Evolutionary conservation across 768 basidiomycete genomes (phyloP), one percentile per base, ranked within the genome.

Genomic region (Amanita molliuscula): DNA sequence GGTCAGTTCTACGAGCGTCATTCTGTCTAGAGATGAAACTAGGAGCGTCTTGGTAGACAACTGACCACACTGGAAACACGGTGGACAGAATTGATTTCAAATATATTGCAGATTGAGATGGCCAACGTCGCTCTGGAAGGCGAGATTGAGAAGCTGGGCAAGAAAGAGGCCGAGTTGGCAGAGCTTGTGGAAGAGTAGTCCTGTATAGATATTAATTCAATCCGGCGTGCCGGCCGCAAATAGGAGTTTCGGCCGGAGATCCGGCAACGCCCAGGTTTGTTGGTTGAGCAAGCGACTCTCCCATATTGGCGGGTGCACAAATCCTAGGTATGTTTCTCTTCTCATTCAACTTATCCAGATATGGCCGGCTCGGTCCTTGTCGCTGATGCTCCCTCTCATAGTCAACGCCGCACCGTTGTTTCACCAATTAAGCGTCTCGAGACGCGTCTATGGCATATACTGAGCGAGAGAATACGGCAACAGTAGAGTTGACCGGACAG

Each of bases 61-160:
- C 69, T 98, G 52, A 86, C 80, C 25, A 70, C 79, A 7, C 68
- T 96, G 52, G 93, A 97, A 66, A 85, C 79, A 33, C 76, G 83
- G 54, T 98, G 94, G 94, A 94, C 90, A 18, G 89, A 93, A 66
- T 72, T 97, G 42, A 83, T 98, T 50, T 92, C 90, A 48, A 85
- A 68, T 59, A 86, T 94, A 40, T 68, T 97, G 52, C 94, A 97
- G 67, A 86, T 96, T 55, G 94, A 96, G 73, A 82, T 98, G 81
- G 95, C 93, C 15, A 94, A 92, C 62, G 76, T 83, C 36, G 90
- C 91, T 23, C 65, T 96, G 63, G 91, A 93, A 57, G 81, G 72
- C 4, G 91, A 96, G 59, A 73, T 96, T 43, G 77, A 75, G 41
- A 67, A 73, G 34, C 65, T 89, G 47, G 72, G 74, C 56, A 68